A percentile compares a stretch with the other conserved stretches of the same genome.
phyloP scores from a whole-genome alignment of 768 basidiomycete species.

The Calocybe gangraenosa region DNA sequence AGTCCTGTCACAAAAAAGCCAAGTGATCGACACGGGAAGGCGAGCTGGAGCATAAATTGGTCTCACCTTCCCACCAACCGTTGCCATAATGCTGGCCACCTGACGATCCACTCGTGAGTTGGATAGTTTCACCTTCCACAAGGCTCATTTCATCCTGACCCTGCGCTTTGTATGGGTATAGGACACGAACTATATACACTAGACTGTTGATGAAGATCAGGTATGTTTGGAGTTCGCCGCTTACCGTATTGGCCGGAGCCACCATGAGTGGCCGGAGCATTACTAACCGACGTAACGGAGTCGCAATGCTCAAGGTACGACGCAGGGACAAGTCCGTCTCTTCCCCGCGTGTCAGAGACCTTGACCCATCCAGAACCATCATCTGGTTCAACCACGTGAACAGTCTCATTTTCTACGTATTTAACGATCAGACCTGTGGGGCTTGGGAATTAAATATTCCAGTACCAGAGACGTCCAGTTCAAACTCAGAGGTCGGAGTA shows the following conservation, averaged over 20 bases:
- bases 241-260: slow-evolving; percentile 49
- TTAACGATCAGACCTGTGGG: slow-evolving; percentile 1
- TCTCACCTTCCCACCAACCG: slow-evolving; percentile 85
- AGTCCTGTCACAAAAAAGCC: slow-evolving; percentile 45
- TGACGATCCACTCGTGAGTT: slow-evolving; percentile 55
- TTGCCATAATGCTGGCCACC: slow-evolving; percentile 68
- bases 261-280: slow-evolving; percentile 19
- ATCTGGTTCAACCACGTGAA: slow-evolving; percentile 72
- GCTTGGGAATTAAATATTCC: neutral
- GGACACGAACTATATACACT: slow-evolving; percentile 59
- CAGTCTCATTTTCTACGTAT: slow-evolving; percentile 52
- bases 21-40: slow-evolving; percentile 18
- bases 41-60: slow-evolving; percentile 6
- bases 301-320: slow-evolving; percentile 55
- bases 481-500: slow-evolving; percentile 69
- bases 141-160: slow-evolving; percentile 69
- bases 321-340: slow-evolving; percentile 79
- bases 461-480: slow-evolving; percentile 61
- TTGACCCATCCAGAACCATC: slow-evolving; percentile 89
- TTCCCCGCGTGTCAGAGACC: slow-evolving; percentile 52
- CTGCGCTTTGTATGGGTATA: slow-evolving; percentile 75
- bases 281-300: slow-evolving; percentile 23
- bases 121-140: slow-evolving; percentile 55
- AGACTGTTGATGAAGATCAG: slow-evolving; percentile 7
- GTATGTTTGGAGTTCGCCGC: slow-evolving; percentile 15